Percentiles rank a stretch among this genome's conserved stretches.
phyloP scores from a whole-genome alignment of 176 grass and related monocot species.

The maize (Zea mays) region DNA sequence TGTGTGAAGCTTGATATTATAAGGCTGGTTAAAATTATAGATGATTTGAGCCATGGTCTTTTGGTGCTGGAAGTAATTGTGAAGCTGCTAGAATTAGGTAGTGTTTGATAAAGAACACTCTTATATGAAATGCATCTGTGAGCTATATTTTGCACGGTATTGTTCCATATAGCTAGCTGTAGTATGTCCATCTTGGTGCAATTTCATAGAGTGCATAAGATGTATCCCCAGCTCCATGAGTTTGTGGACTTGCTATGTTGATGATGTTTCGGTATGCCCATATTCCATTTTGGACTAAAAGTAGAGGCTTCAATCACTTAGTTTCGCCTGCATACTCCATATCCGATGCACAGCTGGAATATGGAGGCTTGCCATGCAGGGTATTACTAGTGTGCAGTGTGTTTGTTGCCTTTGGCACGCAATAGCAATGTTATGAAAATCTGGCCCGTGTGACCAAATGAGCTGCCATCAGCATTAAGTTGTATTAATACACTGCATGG shows the following conservation, averaged over 20 bases:
- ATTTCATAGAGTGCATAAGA: neutral
- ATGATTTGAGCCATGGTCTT: neutral
- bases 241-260: neutral
- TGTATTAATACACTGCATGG: neutral
- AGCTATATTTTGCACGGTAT: neutral
- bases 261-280: neutral
- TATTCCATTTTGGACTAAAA: neutral
- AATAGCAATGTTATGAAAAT: neutral
- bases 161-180: neutral
- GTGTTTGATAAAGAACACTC: neutral
- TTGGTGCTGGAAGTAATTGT: neutral
- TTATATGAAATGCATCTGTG: neutral
- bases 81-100: neutral
- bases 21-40: too few species aligned
- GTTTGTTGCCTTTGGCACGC: neutral
- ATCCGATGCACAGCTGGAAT: neutral
- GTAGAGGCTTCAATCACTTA: neutral
- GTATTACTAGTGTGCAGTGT: neutral
- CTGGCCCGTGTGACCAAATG: neutral
- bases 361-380: neutral
- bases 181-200: neutral
- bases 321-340: neutral
- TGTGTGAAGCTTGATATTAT: constrained; percentile 16
- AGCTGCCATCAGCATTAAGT: neutral
- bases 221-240: neutral